Conservation (phyloP, 306 rosid species). For the Vigna unguiculata region DNA sequence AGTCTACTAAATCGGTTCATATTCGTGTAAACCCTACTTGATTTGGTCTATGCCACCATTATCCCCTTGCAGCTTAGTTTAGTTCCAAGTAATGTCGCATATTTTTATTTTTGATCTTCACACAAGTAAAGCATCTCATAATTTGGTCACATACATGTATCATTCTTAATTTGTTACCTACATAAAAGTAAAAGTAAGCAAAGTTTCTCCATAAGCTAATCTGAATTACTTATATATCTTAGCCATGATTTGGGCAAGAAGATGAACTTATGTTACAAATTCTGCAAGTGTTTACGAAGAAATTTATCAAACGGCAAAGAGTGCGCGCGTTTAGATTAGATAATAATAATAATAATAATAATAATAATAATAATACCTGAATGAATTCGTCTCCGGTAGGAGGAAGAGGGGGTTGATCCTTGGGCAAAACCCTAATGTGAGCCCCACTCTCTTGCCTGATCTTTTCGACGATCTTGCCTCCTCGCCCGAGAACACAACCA, state of each 20-base stretch:
- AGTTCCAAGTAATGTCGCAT: too few species aligned
- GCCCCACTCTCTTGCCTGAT: slow-evolving; percentile 82
- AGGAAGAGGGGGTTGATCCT: slow-evolving; percentile 66
- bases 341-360: slow-evolving; percentile 9
- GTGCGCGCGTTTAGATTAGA: not conserved
- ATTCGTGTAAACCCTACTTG: too few species aligned
- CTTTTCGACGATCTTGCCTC: slow-evolving; percentile 74
- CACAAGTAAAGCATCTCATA: too few species aligned
- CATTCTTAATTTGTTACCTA: too few species aligned
- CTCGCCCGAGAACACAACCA: slow-evolving; percentile 72
- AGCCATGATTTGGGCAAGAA: not conserved
- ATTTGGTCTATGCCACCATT: too few species aligned
- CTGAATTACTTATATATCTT: not conserved
- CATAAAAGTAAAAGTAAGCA: too few species aligned
- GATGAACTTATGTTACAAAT: not conserved
- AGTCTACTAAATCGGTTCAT: too few species aligned
- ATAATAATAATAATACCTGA: slow-evolving; percentile 53
- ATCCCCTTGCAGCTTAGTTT: too few species aligned
- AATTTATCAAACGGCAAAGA: not conserved
- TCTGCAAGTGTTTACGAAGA: not conserved
- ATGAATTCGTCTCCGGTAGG: slow-evolving; percentile 70
- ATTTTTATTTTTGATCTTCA: too few species aligned
- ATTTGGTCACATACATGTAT: too few species aligned
- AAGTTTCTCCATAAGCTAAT: not conserved
- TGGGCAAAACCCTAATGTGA: slow-evolving; percentile 68